These are phyloP conservation scores for Yarrowia keelungensis DNA, from an alignment of 805 yeast species.

Conservation along the genomic window DNA sequence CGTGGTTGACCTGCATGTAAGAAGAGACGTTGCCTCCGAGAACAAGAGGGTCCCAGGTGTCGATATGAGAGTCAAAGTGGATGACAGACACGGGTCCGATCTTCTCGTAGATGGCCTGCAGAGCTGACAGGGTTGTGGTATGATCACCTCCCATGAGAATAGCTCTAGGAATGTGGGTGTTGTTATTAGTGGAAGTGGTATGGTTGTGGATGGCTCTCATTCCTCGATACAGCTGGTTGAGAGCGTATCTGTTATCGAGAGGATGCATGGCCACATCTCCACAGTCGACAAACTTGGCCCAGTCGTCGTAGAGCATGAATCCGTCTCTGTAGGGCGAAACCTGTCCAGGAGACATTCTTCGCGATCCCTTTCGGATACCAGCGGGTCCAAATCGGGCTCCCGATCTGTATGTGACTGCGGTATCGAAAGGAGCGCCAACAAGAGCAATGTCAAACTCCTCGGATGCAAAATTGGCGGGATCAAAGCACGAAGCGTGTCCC, in stretches of 20 bases:
- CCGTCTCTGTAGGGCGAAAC: conserved; percentile 58
- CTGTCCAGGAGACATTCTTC: conserved; percentile 47
- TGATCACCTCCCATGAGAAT: conserved; percentile 83
- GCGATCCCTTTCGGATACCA: conserved; percentile 53
- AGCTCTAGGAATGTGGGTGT: conserved; percentile 61
- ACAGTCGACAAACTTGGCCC: conserved; percentile 62
- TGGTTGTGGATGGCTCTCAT: conserved; percentile 54
- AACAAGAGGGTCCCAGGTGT: conserved; percentile 70
- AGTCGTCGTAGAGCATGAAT: conserved; percentile 65
- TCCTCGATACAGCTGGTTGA: conserved; percentile 62
- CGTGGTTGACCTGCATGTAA: conserved; percentile 68
- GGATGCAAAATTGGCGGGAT: conserved; percentile 48
- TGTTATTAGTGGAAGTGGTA: conserved; percentile 45
- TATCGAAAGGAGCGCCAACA: conserved; percentile 84
- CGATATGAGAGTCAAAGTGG: conserved; percentile 74
- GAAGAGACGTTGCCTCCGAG: conserved; percentile 68
- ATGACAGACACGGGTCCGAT: conserved; percentile 74
- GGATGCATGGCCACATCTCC: conserved; percentile 74
- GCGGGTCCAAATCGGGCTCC: conserved; percentile 85
- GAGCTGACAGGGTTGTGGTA: conserved; percentile 71
- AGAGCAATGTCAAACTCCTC: conserved; percentile 69
- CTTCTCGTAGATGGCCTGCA: conserved; percentile 63
- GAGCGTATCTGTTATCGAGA: conserved; percentile 65
- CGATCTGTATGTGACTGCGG: conserved; percentile 77
- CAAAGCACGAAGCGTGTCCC: conserved; percentile 65